phyloP scores from a whole-genome alignment of 1,284 basidiomycete species.

The Schizophyllum amplum region DNA sequence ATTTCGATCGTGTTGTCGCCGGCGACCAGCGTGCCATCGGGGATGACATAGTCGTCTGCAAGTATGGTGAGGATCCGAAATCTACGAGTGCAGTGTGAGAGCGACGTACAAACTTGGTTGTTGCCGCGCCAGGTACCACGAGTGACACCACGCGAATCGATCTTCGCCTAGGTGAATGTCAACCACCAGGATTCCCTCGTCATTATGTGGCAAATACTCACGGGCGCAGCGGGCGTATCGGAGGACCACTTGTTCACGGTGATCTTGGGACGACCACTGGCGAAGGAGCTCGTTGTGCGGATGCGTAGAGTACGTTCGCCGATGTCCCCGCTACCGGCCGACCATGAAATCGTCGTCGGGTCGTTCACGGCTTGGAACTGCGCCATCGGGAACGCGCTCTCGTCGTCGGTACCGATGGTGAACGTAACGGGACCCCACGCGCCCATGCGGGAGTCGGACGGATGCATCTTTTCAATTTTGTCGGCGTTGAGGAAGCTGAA shows the following conservation, averaged over 20 bases:
- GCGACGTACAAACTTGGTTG: slow-evolving; percentile 29
- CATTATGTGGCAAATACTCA: neutral
- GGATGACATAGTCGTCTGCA: slow-evolving; percentile 31
- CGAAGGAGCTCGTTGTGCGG: slow-evolving; percentile 36
- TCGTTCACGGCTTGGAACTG: slow-evolving; percentile 35
- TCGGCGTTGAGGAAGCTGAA: slow-evolving; percentile 36
- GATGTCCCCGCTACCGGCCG: slow-evolving; percentile 31
- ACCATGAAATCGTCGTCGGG: slow-evolving; percentile 36
- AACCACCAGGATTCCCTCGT: neutral
- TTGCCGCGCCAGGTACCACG: slow-evolving; percentile 39
- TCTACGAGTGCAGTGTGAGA: neutral
- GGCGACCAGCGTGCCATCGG: slow-evolving; percentile 30
- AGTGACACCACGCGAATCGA: slow-evolving; percentile 23
- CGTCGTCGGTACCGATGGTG: slow-evolving; percentile 30
- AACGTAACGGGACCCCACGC: slow-evolving; percentile 36
- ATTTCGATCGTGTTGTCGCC: slow-evolving; percentile 35
- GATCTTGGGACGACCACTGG: slow-evolving; percentile 34
- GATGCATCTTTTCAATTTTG: slow-evolving; percentile 42
- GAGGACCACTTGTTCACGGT: slow-evolving; percentile 34
- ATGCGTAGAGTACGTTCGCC: slow-evolving; percentile 38
- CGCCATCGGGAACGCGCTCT: slow-evolving; percentile 36
- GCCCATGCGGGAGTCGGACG: slow-evolving; percentile 38
- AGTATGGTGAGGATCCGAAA: neutral
- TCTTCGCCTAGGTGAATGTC: slow-evolving; percentile 5
- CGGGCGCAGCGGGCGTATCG: slow-evolving; percentile 29